A percentile compares a stretch with the other conserved stretches of the same genome.
phyloP scores from a whole-genome alignment of 2,329 filamentous ascomycete genomes.

The Claviceps humidiphila region DNA sequence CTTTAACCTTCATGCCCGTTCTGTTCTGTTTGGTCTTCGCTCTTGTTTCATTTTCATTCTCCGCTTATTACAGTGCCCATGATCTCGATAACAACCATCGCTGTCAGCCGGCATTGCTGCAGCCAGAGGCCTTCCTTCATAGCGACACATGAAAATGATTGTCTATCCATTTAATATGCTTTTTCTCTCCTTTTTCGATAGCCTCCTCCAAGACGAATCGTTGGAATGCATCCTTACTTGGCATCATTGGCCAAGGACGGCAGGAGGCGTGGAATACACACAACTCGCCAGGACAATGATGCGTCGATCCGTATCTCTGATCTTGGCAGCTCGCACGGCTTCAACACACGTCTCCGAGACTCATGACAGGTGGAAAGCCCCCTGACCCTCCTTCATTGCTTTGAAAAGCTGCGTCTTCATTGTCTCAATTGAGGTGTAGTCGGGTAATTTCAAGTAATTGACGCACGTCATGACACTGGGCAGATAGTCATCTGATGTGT shows the following conservation, averaged over 20 bases:
- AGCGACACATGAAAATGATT: constrained; percentile 4
- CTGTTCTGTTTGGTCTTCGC: background rate
- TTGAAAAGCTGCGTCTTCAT: constrained; percentile 68
- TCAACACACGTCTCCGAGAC: background rate
- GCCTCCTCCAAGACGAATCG: background rate
- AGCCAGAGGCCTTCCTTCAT: background rate
- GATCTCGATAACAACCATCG: background rate
- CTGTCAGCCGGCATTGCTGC: background rate
- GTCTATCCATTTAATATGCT: constrained; percentile 12
- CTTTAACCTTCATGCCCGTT: background rate
- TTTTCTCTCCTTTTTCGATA: background rate
- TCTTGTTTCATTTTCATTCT: background rate
- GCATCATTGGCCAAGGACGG: constrained; percentile 7
- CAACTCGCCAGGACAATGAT: background rate
- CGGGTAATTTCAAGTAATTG: constrained; percentile 95
- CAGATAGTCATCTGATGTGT: constrained; percentile 92
- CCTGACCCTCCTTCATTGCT: constrained; percentile 90
- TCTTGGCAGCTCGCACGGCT: background rate
- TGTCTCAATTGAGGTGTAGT: constrained; percentile 70
- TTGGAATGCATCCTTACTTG: constrained; percentile 10
- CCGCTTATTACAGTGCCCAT: constrained; percentile 1
- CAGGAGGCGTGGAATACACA: constrained; percentile 1
- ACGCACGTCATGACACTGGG: constrained; percentile 99
- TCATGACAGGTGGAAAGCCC: constrained; percentile 88
- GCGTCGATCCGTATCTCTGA: background rate